Base-by-base conservation (phyloP, 306 rosid species). In the Prunus armeniaca region DNA sequence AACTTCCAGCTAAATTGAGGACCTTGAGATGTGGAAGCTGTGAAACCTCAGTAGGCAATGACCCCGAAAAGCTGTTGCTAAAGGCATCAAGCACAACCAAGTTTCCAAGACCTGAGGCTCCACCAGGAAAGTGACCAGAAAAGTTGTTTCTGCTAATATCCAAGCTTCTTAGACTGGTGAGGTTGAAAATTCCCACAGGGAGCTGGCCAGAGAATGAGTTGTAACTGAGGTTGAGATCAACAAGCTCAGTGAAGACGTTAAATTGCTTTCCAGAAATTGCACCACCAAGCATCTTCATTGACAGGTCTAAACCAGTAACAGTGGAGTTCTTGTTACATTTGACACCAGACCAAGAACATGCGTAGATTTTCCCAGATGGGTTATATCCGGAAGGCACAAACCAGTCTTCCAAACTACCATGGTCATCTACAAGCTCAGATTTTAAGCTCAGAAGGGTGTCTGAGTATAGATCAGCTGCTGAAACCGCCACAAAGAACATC, bases 281-380 rank as follows among this genome's bases (percentile, higher is more conserved):
- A 24, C 98, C 97, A 0, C 77, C 80, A 1, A 92, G 91, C 57
- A 77, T 85, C 88, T 88, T 95, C 85, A 78, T 80, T 18, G 97
- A 92, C 6, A 95, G 89, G 89, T 95, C 91, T 69, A 95, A 78
- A 66, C 90, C 84, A 66, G 82, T 85, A 18, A 95, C 86, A 57
- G 90, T 79, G 62, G 89, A 86, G 70, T 83, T 81, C 45, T 85
- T 75, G 82, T 88, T 65, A 65, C 98, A 95, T 69, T 80, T 84
- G 87, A 92, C 85, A 4, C 97, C 97, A 8, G 90, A 75, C 98
- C 98, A 95, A 76, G 93, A 92, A 85, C 98, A 95, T 19, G 91
- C 90, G 77, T 76, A 79, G 74, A 82, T 72, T 81, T 89, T 85
- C 58, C 71, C 88, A 9, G 83, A 25, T 77, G 79, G 77, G 84